These are phyloP conservation scores for Blastomyces gilchristii DNA, from an alignment of 2,329 filamentous ascomycete genomes.

Conservation along the genomic window DNA sequence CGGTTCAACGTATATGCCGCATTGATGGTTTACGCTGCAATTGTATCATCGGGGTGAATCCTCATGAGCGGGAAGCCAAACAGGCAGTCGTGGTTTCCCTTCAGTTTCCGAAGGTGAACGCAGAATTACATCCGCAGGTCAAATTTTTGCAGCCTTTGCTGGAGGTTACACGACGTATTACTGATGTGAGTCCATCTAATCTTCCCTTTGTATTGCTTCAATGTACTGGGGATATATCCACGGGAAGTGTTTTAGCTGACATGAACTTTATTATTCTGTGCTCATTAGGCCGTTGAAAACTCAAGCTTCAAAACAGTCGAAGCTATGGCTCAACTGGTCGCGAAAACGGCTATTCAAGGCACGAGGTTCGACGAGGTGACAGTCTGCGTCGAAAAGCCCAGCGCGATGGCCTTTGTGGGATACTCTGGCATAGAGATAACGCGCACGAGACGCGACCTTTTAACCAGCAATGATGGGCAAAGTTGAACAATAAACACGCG, in stretches of 20 bases:
- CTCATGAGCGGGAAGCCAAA: constrained; percentile 42
- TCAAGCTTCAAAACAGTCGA: constrained; percentile 43
- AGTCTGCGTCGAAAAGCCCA: constrained; percentile 42
- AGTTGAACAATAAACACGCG: neutral
- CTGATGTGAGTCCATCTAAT: constrained; percentile 26
- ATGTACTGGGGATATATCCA: neutral
- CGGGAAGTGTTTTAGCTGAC: constrained; percentile 8
- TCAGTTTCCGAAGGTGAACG: constrained; percentile 26
- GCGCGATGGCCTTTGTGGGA: constrained; percentile 41
- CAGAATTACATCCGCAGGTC: constrained; percentile 22
- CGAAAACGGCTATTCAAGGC: constrained; percentile 36
- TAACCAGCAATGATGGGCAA: constrained; percentile 15
- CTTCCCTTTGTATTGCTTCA: neutral
- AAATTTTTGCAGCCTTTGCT: constrained; percentile 31
- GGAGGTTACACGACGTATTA: constrained; percentile 30
- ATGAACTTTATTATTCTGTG: neutral
- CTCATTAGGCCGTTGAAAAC: constrained; percentile 33
- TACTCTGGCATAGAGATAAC: constrained; percentile 42
- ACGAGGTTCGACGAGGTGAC: constrained; percentile 39
- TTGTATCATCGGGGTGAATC: constrained; percentile 44
- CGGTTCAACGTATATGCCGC: constrained; percentile 29
- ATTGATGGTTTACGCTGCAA: constrained; percentile 37
- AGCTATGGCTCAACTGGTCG: constrained; percentile 40
- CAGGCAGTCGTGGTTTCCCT: constrained; percentile 38
- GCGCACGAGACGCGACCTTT: constrained; percentile 34